A percentile compares a stretch with the other conserved stretches of the same genome.
These are phyloP conservation scores for Friedmanniomyces simplex DNA, from an alignment of 495 filamentous ascomycete species.

Conservation along the genomic window DNA sequence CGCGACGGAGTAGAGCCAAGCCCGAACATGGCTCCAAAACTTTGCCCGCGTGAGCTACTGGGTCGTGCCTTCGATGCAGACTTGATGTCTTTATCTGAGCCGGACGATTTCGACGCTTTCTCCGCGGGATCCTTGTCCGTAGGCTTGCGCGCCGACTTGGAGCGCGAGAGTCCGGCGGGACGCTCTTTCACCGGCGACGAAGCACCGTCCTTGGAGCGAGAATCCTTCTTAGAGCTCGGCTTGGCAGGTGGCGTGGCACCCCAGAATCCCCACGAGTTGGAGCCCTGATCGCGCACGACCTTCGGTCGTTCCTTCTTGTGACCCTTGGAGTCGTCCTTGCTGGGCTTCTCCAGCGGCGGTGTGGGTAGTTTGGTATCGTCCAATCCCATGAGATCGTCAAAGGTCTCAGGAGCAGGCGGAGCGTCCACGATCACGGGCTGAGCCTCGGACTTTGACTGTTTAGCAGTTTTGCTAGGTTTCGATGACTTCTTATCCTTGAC, in stretches of 20 bases:
- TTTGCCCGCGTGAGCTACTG: conserved; percentile 36
- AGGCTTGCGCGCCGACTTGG: conserved; percentile 44
- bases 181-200: conserved; percentile 20
- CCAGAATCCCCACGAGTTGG: conserved; percentile 51
- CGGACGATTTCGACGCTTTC: conserved; percentile 43
- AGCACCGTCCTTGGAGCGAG: conserved; percentile 22
- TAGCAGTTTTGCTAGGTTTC: conserved; percentile 19
- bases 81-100: conserved; percentile 46
- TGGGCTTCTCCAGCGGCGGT: conserved; percentile 41
- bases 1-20: conserved; percentile 30
- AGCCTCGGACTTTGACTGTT: conserved; percentile 14
- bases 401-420: neutral
- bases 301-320: conserved; percentile 51
- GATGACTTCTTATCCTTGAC: conserved; percentile 16
- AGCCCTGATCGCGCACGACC: conserved; percentile 40
- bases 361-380: conserved; percentile 35
- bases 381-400: conserved; percentile 13
- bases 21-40: conserved; percentile 45
- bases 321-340: conserved; percentile 33
- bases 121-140: conserved; percentile 40
- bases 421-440: conserved; percentile 11
- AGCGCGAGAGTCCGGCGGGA: conserved; percentile 25
- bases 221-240: conserved; percentile 35
- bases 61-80: conserved; percentile 20
- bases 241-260: conserved; percentile 39